phyloP scores from a whole-genome alignment of 495 filamentous ascomycete species.

The Penicilliopsis zonata region DNA sequence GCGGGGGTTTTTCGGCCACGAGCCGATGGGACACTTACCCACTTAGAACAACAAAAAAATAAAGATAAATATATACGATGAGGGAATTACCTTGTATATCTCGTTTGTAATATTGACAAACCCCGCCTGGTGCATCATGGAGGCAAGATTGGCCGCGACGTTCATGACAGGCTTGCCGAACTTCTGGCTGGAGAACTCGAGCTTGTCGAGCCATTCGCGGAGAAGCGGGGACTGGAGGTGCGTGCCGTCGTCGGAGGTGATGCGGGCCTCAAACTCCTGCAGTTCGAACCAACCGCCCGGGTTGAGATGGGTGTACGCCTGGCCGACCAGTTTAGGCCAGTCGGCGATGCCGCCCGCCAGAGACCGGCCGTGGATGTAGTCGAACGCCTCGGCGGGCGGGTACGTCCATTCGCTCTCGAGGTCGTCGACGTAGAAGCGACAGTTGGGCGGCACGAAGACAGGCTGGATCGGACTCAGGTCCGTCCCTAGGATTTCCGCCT shows the following conservation, averaged over 20 bases:
- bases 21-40: constrained; percentile 34
- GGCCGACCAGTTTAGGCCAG: constrained; percentile 25
- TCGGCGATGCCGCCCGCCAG: constrained; percentile 34
- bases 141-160: constrained; percentile 12
- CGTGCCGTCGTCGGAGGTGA: constrained; percentile 27
- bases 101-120: constrained; percentile 26
- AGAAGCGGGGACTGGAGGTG: constrained; percentile 12
- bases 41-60: constrained; percentile 1
- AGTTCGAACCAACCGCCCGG: constrained; percentile 45
- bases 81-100: constrained; percentile 23
- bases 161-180: constrained; percentile 32
- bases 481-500: constrained; percentile 46
- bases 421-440: constrained; percentile 37
- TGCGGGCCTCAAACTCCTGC: constrained; percentile 35
- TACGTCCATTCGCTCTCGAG: constrained; percentile 38
- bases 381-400: constrained; percentile 24
- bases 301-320: constrained; percentile 28
- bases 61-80: not conserved
- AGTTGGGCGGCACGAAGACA: constrained; percentile 36
- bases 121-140: constrained; percentile 18
- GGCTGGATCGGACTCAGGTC: constrained; percentile 49
- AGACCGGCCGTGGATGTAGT: constrained; percentile 35
- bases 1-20: constrained; percentile 37
- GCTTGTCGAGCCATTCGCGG: constrained; percentile 13
- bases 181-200: constrained; percentile 19